These are phyloP conservation scores for Nicotiana tabacum DNA, from an alignment of 257 asterid species.

Conservation along the genomic window DNA sequence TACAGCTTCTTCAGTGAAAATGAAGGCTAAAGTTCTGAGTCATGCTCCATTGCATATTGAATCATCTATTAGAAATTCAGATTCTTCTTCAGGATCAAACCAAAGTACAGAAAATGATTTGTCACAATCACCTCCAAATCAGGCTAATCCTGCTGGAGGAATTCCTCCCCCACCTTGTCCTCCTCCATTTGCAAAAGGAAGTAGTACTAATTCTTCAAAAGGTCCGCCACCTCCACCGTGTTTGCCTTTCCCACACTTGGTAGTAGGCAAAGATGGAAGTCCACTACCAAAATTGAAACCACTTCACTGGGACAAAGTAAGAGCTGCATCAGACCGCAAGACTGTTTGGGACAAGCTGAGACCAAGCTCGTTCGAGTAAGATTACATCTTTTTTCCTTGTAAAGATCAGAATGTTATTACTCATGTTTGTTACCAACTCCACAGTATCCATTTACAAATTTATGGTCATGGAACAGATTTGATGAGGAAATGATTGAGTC, in stretches of 20 bases:
- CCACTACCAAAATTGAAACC: slow-evolving; percentile 84
- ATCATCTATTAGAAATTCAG: slow-evolving; percentile 19
- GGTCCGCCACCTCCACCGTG: slow-evolving; percentile 74
- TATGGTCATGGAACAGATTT: slow-evolving; percentile 40
- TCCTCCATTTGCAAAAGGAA: slow-evolving; percentile 41
- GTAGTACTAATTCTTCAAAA: slow-evolving; percentile 11
- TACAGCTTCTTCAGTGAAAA: slow-evolving; percentile 10
- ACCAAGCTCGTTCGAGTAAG: slow-evolving; percentile 93
- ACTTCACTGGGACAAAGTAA: slow-evolving; percentile 96
- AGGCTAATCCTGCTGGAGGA: slow-evolving; percentile 19
- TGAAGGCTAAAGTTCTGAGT: slow-evolving; percentile 12
- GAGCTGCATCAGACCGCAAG: slow-evolving; percentile 81
- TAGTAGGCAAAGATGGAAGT: slow-evolving; percentile 68
- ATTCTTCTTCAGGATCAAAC: slow-evolving; percentile 19
- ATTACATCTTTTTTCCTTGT: not conserved
- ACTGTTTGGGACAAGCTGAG: slow-evolving; percentile 95
- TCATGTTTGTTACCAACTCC: not conserved
- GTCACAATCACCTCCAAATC: slow-evolving; percentile 15
- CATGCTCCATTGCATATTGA: slow-evolving; percentile 22
- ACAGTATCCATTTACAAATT: slow-evolving; percentile 5
- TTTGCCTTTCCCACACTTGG: slow-evolving; percentile 26
- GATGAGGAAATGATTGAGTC: slow-evolving; percentile 97
- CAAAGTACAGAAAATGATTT: slow-evolving; percentile 7
- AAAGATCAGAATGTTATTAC: not conserved
- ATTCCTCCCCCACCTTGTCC: slow-evolving; percentile 59